Base-by-base conservation (phyloP, 1,284 basidiomycete species). In the Coniferiporia sulphurascens region DNA sequence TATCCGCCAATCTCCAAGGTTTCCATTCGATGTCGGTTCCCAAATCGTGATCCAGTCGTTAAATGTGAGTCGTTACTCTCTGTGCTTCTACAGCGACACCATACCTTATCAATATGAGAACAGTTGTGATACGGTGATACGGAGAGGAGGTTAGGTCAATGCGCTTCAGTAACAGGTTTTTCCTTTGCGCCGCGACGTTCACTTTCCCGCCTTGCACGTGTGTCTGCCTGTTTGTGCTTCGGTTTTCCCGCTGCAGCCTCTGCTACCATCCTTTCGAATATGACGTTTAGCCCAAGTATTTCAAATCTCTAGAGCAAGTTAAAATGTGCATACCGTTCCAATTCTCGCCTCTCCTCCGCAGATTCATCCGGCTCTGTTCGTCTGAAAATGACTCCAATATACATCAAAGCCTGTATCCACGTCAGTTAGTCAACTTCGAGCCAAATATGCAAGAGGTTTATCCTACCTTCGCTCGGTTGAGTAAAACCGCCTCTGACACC, bases 321-420 rank as follows among this genome's bases (percentile, higher is more conserved):
- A 41, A 36, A 46, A 1, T 41, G 15, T 48, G 59, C 79, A 19
- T 63, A 88, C 90, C 92, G 78, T 73, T 98, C 95, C 41, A 98
- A 83, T 72, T 97, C 94, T 56, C 95, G 81, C 32, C 95, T 83
- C 69, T 96, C 95, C 68, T 90, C 89, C 68, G 95, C 94, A 10
- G 89, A 86, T 70, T 93, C 93, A 69, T 97, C 95, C 1, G 95
- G 87, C 48, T 82, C 70, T 0, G 91, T 83, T 2, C 79, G 76
- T 73, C 95, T 95, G 80, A 97, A 95, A 64, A 95, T 86, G 15
- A 86, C 85, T 4, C 93, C 95, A 48, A 89, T 88, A 12, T 90
- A 75, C 62, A 96, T 74, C 36, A 97, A 78, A 46, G 89, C 94
- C 86, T 92, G 67, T 6, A 44, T 36, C 17, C 44, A 51, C 35